Base-by-base conservation (phyloP, 164 flowering plant genomes). In the Sextonia rubra region DNA sequence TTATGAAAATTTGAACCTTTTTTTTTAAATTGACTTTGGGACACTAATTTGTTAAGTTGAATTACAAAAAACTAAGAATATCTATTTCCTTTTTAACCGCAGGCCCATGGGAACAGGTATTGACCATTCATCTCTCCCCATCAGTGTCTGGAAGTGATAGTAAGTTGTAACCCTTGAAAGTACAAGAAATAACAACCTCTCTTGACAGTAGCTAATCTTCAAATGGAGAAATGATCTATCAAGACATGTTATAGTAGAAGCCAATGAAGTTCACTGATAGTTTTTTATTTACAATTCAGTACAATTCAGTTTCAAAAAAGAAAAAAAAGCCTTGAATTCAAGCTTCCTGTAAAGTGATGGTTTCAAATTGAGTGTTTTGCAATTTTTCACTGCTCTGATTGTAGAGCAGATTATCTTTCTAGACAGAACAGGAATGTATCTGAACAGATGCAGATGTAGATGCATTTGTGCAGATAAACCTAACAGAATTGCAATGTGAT, bases 41-140 rank as follows among this genome's bases (percentile, higher is more conserved):
- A 3, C 66, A 52, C 58, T 18, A 52, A 11, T 52, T 52, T 52
- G 44, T 55, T 47, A 25, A 61, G 18, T 56, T 26, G 4, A 20
- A 30, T 26, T 37, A 12, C 47, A 24, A 29, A 17, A 29, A 9
- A 60, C 24, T 48, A 7, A 47, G 58, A 25, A 47, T 55, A n/a
- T 64, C 66, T 27, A 52, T 49, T 25, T 32, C 47, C 32, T 65
- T 76, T 70, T 76, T 17, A 75, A 68, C 29, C 81, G 84, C 90
- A 90, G 90, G 77, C 76, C 55, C 76, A 78, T 58, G 89, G 86
- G 75, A 76, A 30, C 75, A 81, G 82, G 80, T 76, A 76, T 77
- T 86, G 75, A 83, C 69, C 18, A 22, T 61, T 70, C 64, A 66
- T 37, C 20, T 55, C 22, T 52, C 64, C 47, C n/a, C 70, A 72